Percentiles rank a stretch among this genome's conserved stretches.
These are phyloP conservation scores for Cladosporium cucumerinum DNA, from an alignment of 2,329 filamentous ascomycete species.

Conservation along the genomic window DNA sequence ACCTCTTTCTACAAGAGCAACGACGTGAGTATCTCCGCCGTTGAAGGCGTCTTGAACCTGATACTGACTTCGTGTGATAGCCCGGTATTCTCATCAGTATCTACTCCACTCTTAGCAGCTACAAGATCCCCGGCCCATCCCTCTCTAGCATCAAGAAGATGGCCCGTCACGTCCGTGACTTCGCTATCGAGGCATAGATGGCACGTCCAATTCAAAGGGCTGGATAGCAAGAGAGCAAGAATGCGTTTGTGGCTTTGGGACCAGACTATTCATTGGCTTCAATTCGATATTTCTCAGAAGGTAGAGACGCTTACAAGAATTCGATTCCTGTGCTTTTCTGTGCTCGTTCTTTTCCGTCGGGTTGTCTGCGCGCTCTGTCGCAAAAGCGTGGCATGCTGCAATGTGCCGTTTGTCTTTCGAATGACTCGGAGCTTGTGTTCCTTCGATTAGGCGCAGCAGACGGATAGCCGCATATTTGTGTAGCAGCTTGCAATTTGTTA, in stretches of 20 bases:
- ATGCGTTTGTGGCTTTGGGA: background rate
- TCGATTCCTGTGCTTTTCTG: background rate
- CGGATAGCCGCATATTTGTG: background rate
- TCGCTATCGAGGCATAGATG: background rate
- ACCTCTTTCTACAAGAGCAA: slow-evolving; percentile 55
- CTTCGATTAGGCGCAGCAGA: background rate
- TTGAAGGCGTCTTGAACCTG: background rate
- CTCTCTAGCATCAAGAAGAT: slow-evolving; percentile 25
- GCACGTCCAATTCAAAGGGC: background rate
- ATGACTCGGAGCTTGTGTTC: background rate
- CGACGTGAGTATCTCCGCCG: slow-evolving; percentile 36
- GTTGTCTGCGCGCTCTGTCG: background rate
- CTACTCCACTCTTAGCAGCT: slow-evolving; percentile 49
- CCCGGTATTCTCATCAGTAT: slow-evolving; percentile 59
- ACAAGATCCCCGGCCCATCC: slow-evolving; percentile 52
- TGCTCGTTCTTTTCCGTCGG: background rate
- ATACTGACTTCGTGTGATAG: background rate
- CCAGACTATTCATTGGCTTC: background rate
- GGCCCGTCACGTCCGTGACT: slow-evolving; percentile 16
- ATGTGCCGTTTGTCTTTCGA: background rate
- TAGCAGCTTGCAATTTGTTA: background rate
- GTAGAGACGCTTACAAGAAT: background rate
- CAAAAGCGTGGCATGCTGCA: background rate
- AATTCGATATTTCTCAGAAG: background rate
- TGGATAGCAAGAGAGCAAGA: background rate